Evolutionary conservation across 495 filamentous ascomycete species (phyloP), one percentile per base, ranked within the genome.

Genomic region (Hypoxylon trugodes): DNA sequence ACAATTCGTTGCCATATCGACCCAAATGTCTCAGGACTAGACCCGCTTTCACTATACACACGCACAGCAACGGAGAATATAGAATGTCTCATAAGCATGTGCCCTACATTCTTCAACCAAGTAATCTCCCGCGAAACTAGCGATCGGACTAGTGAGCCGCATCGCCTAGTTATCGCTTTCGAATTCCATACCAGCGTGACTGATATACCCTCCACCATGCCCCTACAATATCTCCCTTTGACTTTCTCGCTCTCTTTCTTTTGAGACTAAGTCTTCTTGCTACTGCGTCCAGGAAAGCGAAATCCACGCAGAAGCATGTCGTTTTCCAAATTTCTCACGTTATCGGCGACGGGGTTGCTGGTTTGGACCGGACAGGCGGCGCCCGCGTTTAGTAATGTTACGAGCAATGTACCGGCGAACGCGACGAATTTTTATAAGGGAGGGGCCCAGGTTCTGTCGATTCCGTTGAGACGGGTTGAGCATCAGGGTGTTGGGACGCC

Each of bases 401-500:
- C 56, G 13, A 32, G 50, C 33, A 7, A 28, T 37, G 32, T 25
- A 0, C 15, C 26, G 4, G 19, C 37, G 6, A 49, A 66, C 22
- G 36, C 33, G 2, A 51, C 66, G 16, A 3, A 22, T 3, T 48
- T 58, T 6, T 45, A 54, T 7, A 64, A 50, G 32, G 24, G 59
- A 19, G 2, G 50, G 9, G 16, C 30, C 12, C 50, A 61, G 32
- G 59, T 69, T 38, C 56, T 72, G 2, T 38, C 66, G 3, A 37
- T 72, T 1, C 66, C 69, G 12, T 43, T 72, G 15, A 60, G 28
- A n/a, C 59, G 63, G 1, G 25, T 72, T 12, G 59, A 61, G 22
- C 61, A 65, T 12, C 33, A 16, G n/a, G 69, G 69, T 32, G 38
- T 69, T 19, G 52, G 45, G 41, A 69, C 69, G 37, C 63, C 69